Evolutionary conservation across 169 alveolate species (phyloP).

Genomic region (Miamiensis avidus): DNA sequence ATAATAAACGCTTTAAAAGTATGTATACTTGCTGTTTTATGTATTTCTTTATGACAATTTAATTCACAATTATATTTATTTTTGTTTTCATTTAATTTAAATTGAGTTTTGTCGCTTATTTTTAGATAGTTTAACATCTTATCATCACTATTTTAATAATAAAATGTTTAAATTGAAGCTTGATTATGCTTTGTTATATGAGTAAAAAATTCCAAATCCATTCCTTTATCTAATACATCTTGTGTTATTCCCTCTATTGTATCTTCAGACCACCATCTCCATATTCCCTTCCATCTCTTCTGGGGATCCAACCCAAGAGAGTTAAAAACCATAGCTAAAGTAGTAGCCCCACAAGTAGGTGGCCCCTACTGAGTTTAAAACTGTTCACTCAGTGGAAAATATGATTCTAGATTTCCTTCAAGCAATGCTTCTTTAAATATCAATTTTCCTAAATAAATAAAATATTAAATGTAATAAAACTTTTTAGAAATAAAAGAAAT

Average conservation of each 20-base stretch:
- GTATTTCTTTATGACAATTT: conserved; percentile 15
- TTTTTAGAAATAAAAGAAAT: background rate
- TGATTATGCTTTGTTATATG: conserved; percentile 49
- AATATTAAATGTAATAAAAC: background rate
- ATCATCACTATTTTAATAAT: conserved; percentile 4
- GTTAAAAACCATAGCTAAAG: conserved; percentile 64
- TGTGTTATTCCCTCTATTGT: conserved; percentile 47
- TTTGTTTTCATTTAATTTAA: conserved; percentile 6
- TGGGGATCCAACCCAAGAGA: conserved; percentile 66
- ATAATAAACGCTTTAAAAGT: conserved; percentile 31
- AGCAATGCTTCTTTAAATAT: conserved; percentile 48
- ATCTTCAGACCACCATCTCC: conserved; percentile 76
- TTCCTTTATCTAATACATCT: conserved; percentile 46
- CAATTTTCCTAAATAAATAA: conserved; percentile 27
- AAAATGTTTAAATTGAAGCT: conserved; percentile 38
- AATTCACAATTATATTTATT: conserved; percentile 37
- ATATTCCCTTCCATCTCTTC: conserved; percentile 71
- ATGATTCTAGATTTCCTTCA: conserved; percentile 55
- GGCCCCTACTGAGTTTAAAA: conserved; percentile 66
- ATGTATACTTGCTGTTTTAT: conserved; percentile 9
- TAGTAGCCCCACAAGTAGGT: conserved; percentile 70
- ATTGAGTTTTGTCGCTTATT: too few species aligned
- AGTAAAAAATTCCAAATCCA: conserved; percentile 55
- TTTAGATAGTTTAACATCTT: too few species aligned
- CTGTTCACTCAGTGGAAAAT: conserved; percentile 58